phyloP scores from a whole-genome alignment of 1,284 basidiomycete genomes.

The Lentinula novae-zelandiae region DNA sequence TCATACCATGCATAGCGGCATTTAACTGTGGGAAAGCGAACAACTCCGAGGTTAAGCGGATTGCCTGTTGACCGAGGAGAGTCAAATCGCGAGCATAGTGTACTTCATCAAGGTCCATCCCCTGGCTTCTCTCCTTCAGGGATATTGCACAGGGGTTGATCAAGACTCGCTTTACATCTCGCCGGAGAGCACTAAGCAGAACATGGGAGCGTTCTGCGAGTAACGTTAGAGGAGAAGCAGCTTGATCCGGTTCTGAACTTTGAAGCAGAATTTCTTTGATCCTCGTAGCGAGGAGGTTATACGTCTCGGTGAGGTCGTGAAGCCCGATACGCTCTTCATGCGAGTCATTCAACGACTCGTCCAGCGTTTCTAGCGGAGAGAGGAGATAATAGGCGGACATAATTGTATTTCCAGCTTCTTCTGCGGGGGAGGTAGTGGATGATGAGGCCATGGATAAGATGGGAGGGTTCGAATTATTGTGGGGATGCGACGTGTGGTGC shows the following conservation, averaged over 20 bases:
- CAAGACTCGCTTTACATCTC: constrained; percentile 10
- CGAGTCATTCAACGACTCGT: constrained; percentile 36
- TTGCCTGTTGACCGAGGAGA: constrained; percentile 44
- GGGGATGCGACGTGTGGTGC: not conserved
- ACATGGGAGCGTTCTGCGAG: constrained; percentile 42
- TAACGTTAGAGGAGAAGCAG: constrained; percentile 28
- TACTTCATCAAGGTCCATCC: constrained; percentile 30
- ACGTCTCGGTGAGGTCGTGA: constrained; percentile 58
- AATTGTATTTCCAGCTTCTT: constrained; percentile 20
- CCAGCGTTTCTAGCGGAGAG: constrained; percentile 44
- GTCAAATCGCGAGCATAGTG: constrained; percentile 37
- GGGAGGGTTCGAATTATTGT: not conserved
- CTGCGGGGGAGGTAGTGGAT: constrained; percentile 8
- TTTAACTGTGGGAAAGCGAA: constrained; percentile 40
- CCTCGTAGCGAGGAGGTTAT: constrained; percentile 42
- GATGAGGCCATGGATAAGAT: not conserved
- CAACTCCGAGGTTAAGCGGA: constrained; percentile 45
- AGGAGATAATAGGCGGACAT: constrained; percentile 20
- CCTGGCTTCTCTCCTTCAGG: not conserved
- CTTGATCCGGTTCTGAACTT: constrained; percentile 11
- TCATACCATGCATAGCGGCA: constrained; percentile 46
- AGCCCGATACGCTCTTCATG: constrained; percentile 30
- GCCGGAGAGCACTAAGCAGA: constrained; percentile 1
- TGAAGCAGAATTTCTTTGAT: constrained; percentile 30
- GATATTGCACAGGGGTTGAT: not conserved